phyloP scores from a whole-genome alignment of 148 eudicot species.

The Rhododendron ferrugineum region DNA sequence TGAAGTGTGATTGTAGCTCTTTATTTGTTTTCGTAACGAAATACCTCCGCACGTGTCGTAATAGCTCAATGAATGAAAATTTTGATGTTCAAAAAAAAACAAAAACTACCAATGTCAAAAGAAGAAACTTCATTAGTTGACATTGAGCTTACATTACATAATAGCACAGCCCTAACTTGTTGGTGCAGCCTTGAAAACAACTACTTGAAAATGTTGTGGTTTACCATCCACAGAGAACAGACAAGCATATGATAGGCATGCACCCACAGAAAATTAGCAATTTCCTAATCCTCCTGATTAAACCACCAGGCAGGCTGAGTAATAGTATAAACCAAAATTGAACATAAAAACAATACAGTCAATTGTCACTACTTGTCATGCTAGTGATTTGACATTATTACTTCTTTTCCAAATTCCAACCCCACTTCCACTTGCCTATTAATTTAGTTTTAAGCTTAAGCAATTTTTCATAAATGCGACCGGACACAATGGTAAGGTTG shows the following conservation, averaged over 20 bases:
- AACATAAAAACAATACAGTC: neutral
- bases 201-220: neutral
- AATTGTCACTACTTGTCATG: neutral
- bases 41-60: too few species aligned
- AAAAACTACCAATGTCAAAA: too few species aligned
- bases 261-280: neutral
- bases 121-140: neutral
- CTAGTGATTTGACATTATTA: neutral
- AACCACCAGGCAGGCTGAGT: conserved; percentile 1
- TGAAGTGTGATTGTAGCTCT: neutral
- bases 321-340: neutral
- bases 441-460: neutral
- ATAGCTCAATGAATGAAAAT: too few species aligned
- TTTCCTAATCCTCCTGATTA: neutral
- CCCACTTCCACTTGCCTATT: too few species aligned
- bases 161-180: neutral
- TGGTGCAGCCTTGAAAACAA: neutral
- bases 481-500: neutral
- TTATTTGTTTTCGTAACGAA: too few species aligned
- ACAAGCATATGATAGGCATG: neutral
- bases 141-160: neutral
- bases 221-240: neutral
- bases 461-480: neutral
- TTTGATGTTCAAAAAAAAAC: too few species aligned
- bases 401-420: too few species aligned